Base-by-base conservation (phyloP, 192 early-diverging fungal genomes). In the Backusella mclennaniae region DNA sequence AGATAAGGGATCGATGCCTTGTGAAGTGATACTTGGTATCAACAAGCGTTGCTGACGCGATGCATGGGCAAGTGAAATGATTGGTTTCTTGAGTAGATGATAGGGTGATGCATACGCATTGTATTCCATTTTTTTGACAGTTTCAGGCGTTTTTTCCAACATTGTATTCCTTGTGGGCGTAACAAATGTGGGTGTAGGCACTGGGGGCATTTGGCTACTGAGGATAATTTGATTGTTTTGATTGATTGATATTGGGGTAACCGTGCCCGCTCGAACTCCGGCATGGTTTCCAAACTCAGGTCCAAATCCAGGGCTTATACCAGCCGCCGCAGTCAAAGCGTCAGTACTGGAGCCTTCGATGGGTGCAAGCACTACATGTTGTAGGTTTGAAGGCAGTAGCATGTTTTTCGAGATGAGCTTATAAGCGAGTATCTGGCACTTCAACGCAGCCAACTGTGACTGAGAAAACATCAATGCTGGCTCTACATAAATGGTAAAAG, bases 371-470 rank as follows among this genome's bases (percentile, higher is more conserved):
- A 95, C 86, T 35, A 87, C 87, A 76, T 92, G 85, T 71, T 91
- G 90, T 29, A 95, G 78, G 71, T 87, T 80, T 29, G 88, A 78
- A 67, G 95, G 95, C 17, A 98, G 82, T 14, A 91, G 87, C 83
- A 93, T 83, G 80, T 95, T 96, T 78, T 86, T 86, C 23, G 93
- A 88, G 39, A 96, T 91, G 29, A 92, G 84, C 66, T 94, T 92
- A 83, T 93, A 97, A 35, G 94, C 94, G 35, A 93, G 84, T 52
- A 96, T 96, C 74, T 98, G 95, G 66, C 84, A 87, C 75, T 92
- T 90, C 21, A 98, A 84, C 3, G 87, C 86, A 8, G 85, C 85
- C 33, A 94, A 67, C 67, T 98, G 94, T 44, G 88, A 88, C 35
- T 75, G 67, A 4, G 89, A 86, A 73, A 94, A 87, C 19, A 84